Conservation (phyloP, 2,329 filamentous ascomycete genomes). For the Neopestalotiopsis clavispora region DNA sequence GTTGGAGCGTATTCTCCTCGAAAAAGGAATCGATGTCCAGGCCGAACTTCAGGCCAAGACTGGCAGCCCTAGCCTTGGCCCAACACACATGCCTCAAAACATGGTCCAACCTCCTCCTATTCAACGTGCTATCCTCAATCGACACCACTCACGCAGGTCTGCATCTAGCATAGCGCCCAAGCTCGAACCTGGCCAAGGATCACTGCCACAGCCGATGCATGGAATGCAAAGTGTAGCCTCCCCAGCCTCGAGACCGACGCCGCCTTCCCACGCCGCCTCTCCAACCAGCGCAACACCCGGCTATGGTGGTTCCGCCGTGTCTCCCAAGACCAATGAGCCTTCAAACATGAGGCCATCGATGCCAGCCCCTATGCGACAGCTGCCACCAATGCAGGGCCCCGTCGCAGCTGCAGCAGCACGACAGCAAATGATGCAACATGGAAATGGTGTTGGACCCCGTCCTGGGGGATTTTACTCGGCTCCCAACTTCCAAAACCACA, state of each 20-base stretch:
- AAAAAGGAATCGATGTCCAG: slow-evolving; percentile 98
- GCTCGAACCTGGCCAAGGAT: slow-evolving; percentile 58
- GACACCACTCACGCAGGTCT: slow-evolving; percentile 73
- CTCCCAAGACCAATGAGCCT: slow-evolving; percentile 54
- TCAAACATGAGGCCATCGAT: slow-evolving; percentile 47
- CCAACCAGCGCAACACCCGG: slow-evolving; percentile 54
- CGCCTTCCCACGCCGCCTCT: slow-evolving; percentile 74
- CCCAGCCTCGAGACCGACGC: slow-evolving; percentile 79
- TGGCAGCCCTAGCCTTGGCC: slow-evolving; percentile 79
- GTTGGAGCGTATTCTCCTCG: slow-evolving; percentile 90
- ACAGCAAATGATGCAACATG: slow-evolving; percentile 40
- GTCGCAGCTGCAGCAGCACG: slow-evolving; percentile 39
- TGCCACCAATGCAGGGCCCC: slow-evolving; percentile 38
- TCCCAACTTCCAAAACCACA: slow-evolving; percentile 86
- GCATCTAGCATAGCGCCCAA: slow-evolving; percentile 79
- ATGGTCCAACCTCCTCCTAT: slow-evolving; percentile 76
- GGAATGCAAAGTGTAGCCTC: slow-evolving; percentile 59
- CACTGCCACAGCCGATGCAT: slow-evolving; percentile 51
- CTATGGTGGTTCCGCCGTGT: slow-evolving; percentile 46
- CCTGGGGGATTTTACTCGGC: slow-evolving; percentile 72
- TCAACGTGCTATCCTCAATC: slow-evolving; percentile 80
- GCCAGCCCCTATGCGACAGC: slow-evolving; percentile 46
- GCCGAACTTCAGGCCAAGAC: slow-evolving; percentile 93
- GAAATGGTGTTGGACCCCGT: slow-evolving; percentile 46
- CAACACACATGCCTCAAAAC: slow-evolving; percentile 70